phyloP scores from a whole-genome alignment of 805 yeast species.

The Pichia sporocuriosa region DNA sequence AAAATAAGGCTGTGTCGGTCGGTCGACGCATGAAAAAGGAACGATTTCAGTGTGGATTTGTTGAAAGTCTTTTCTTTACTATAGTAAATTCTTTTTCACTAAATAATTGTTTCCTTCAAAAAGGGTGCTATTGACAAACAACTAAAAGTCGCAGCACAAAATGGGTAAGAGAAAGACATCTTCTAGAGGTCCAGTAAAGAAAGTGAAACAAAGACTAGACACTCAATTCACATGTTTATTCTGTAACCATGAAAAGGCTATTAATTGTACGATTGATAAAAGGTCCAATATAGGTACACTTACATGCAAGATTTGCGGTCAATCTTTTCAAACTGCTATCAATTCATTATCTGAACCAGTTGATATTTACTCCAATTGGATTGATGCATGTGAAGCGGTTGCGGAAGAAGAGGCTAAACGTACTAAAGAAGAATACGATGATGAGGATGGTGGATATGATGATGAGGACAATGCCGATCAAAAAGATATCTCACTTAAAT shows the following conservation, averaged over 20 bases:
- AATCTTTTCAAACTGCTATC: conserved; percentile 81
- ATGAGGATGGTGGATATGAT: conserved; percentile 8
- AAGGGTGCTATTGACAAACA: too few species aligned
- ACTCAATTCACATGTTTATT: conserved; percentile 84
- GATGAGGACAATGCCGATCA: conserved; percentile 1
- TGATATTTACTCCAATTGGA: conserved; percentile 96
- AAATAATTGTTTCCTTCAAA: too few species aligned
- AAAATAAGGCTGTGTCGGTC: too few species aligned
- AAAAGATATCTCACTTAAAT: background rate
- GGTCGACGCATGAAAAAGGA: too few species aligned
- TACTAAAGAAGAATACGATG: conserved; percentile 14
- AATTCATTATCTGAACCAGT: conserved; percentile 83
- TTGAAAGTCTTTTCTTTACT: too few species aligned
- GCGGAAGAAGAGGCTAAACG: conserved; percentile 50
- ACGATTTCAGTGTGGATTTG: background rate
- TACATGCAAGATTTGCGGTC: conserved; percentile 91
- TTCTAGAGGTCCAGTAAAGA: conserved; percentile 66
- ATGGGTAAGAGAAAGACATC: conserved; percentile 64
- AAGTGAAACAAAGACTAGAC: conserved; percentile 71
- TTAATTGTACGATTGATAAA: conserved; percentile 81
- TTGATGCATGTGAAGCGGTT: conserved; percentile 88
- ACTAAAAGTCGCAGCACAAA: background rate
- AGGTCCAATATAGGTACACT: conserved; percentile 77
- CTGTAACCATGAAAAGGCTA: conserved; percentile 93
- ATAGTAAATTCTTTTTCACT: too few species aligned